A percentile compares a stretch with the other conserved stretches of the same genome.
These are phyloP conservation scores for Sclerotinia sclerotiorum DNA, from an alignment of 2,329 filamentous ascomycete species.

Conservation along the genomic window DNA sequence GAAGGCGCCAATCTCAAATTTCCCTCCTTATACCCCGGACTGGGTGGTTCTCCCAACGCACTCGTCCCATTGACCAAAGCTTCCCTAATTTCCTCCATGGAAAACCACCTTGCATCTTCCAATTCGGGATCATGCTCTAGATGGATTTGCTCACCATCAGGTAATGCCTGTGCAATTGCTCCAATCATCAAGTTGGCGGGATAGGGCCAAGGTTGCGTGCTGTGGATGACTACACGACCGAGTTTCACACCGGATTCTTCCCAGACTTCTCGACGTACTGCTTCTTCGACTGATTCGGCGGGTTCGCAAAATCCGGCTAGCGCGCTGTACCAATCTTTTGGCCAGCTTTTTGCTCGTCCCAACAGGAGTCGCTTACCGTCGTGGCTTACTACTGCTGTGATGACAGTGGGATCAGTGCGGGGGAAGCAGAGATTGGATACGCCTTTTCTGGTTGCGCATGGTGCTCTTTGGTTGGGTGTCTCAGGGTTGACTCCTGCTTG, in stretches of 20 bases:
- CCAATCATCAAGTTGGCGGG: constrained; percentile 83
- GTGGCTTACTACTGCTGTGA: constrained; percentile 84
- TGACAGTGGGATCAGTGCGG: constrained; percentile 81
- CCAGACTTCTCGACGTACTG: constrained; percentile 80
- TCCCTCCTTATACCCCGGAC: constrained; percentile 71
- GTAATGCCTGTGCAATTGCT: constrained; percentile 81
- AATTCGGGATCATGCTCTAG: constrained; percentile 89
- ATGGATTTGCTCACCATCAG: constrained; percentile 75
- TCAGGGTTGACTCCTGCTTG: constrained; percentile 45
- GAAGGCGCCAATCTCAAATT: constrained; percentile 75
- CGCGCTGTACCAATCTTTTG: constrained; percentile 81
- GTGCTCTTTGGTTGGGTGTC: constrained; percentile 54
- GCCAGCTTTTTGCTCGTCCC: constrained; percentile 82
- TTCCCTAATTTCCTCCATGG: constrained; percentile 74
- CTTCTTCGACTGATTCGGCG: constrained; percentile 81
- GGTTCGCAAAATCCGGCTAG: constrained; percentile 86
- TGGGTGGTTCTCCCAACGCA: constrained; percentile 63
- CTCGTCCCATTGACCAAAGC: constrained; percentile 69
- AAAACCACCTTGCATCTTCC: constrained; percentile 86
- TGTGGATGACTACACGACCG: constrained; percentile 77
- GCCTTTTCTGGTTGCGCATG: constrained; percentile 79
- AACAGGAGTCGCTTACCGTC: constrained; percentile 70
- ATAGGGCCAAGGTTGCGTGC: constrained; percentile 85
- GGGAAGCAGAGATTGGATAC: constrained; percentile 92
- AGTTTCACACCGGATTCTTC: constrained; percentile 78